Evolutionary conservation across 306 rosid genomes (phyloP), one percentile per base, ranked within the genome.

Genomic region (Gastrolobium bilobum): DNA sequence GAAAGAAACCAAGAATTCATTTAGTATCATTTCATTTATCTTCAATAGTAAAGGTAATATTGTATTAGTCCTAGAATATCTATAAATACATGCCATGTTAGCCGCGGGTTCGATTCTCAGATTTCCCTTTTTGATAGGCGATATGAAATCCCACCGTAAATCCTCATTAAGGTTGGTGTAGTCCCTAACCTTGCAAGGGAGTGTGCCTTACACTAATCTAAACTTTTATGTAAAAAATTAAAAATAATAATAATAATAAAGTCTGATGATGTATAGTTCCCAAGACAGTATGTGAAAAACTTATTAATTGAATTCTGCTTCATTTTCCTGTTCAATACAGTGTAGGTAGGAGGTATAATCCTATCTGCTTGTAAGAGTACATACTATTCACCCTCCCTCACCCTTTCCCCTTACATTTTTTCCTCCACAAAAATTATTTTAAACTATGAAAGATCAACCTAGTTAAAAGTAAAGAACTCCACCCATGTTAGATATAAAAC

Each of bases 11-110:
- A 40, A 6, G 4, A 26, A 37, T 50, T 51, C 83, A 33, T 30
- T 59, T 60, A 56, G n/a, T 42, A 34, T 78, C 50, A 78, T 34
- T 70, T 61, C 54, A 61, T 35, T 71, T 30, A 7, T 13, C 37
- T 30, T 57, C n/a, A 44, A 31, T 9, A 11, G 20, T 1, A 8
- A 57, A 3, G 43, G 44, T 57, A 56, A 57, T 13, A n/a, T 43
- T 40, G 26, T 42, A 73, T 42, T 13, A 73, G 47, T 10, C 48
- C 66, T 69, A 44, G 26, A 39, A 54, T 15, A 73, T 53, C 67
- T 48, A 31, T 15, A 71, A 40, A 51, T 79, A 30, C 42, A 31
- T 14, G 39, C 34, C 29, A 20, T 20, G 26, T 20, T 20, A n/a
- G n/a, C n/a, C n/a, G n/a, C n/a, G n/a, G n/a, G n/a, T n/a, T n/a